Percentiles rank a stretch among this genome's conserved stretches.
Evolutionary conservation across 1,284 basidiomycete species (phyloP).

Genomic region (Austropuccinia psidii): DNA sequence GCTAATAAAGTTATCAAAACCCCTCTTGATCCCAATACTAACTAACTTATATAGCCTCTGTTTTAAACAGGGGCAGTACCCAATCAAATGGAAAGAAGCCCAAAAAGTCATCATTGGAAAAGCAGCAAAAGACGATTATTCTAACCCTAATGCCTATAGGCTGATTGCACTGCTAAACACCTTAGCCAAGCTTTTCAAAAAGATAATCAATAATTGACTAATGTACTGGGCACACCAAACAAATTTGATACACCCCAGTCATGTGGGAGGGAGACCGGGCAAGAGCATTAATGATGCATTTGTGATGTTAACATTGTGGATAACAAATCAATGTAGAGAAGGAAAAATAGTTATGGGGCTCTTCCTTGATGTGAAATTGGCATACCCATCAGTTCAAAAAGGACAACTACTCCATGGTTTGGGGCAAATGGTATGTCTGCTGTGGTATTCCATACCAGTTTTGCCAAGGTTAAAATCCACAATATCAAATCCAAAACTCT

Average conservation of each 20-base stretch:
- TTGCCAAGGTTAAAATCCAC: too few species aligned
- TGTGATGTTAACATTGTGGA: neutral
- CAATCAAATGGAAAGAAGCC: neutral
- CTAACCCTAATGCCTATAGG: neutral
- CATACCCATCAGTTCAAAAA: conserved; percentile 10
- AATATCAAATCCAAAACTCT: too few species aligned
- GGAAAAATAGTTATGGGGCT: neutral
- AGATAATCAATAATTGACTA: neutral
- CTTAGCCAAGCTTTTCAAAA: conserved; percentile 10
- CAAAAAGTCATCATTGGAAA: conserved; percentile 3
- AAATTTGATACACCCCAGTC: neutral
- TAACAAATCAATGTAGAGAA: neutral
- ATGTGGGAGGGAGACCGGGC: neutral
- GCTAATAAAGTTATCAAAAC: neutral
- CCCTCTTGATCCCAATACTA: neutral
- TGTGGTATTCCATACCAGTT: too few species aligned
- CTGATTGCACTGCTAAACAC: neutral
- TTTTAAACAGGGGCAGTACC: neutral
- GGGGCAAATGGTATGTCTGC: too few species aligned
- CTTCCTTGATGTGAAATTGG: conserved; percentile 17
- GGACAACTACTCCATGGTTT: neutral
- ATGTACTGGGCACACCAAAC: neutral
- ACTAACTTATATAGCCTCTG: neutral
- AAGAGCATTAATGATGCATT: neutral
- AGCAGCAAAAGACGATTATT: neutral